phyloP scores from a whole-genome alignment of 2,329 filamentous ascomycete species.

The Venturia pyrina region DNA sequence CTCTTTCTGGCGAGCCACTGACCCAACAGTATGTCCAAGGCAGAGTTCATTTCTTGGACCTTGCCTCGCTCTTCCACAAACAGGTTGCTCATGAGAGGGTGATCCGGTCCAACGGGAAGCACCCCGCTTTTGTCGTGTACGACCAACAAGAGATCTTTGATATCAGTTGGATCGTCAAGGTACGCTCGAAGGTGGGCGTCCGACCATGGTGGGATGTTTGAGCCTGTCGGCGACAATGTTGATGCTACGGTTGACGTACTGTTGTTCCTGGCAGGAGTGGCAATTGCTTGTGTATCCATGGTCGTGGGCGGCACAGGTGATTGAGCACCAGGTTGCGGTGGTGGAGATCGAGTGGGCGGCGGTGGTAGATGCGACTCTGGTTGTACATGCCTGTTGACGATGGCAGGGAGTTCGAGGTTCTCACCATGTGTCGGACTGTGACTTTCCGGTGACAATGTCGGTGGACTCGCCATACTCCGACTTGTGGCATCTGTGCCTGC shows the following conservation, averaged over 20 bases:
- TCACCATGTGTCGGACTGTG: background rate
- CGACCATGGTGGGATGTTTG: slow-evolving; percentile 58
- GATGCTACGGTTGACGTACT: slow-evolving; percentile 7
- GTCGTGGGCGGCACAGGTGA: background rate
- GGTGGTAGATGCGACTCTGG: background rate
- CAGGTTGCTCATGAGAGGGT: slow-evolving; percentile 69
- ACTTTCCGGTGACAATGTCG: slow-evolving; percentile 2
- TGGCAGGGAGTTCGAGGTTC: background rate
- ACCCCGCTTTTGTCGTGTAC: slow-evolving; percentile 88
- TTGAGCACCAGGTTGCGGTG: slow-evolving; percentile 7
- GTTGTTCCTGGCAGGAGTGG: background rate
- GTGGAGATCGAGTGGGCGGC: slow-evolving; percentile 8
- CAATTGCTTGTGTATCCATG: background rate
- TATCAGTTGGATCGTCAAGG: slow-evolving; percentile 67
- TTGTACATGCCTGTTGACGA: background rate
- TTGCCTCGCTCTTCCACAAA: slow-evolving; percentile 83
- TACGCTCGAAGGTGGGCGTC: slow-evolving; percentile 79
- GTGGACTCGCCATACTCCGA: background rate
- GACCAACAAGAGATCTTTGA: slow-evolving; percentile 80
- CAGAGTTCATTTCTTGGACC: slow-evolving; percentile 76
- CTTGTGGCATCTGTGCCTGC: background rate
- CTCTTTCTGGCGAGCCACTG: slow-evolving; percentile 55
- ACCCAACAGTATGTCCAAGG: slow-evolving; percentile 79
- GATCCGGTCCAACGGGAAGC: slow-evolving; percentile 67
- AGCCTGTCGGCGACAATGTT: background rate